phyloP scores from a whole-genome alignment of 345 rosid genomes.

The Mallotus nudiflorus region DNA sequence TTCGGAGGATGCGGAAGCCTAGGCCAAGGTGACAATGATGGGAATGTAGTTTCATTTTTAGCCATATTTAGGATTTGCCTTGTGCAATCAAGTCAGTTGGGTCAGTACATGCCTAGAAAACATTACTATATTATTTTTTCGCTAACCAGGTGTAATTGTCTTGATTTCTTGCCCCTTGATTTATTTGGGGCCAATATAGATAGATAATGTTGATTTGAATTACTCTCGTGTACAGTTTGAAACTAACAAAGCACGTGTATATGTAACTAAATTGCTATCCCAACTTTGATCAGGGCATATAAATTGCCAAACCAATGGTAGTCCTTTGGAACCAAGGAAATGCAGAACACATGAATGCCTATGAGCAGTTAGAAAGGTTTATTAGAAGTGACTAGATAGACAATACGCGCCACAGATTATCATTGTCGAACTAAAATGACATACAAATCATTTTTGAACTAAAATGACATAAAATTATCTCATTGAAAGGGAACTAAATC shows the following conservation, averaged over 20 bases:
- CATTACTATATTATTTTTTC: too few relatives aligned
- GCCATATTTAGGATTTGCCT: not conserved
- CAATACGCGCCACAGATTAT: not conserved
- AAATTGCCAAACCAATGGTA: too few relatives aligned
- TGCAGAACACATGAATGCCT: too few relatives aligned
- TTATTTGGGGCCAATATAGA: too few relatives aligned
- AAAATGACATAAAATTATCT: not conserved
- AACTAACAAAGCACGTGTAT: too few relatives aligned
- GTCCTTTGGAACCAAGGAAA: too few relatives aligned
- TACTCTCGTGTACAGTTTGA: too few relatives aligned
- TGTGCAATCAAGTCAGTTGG: not conserved
- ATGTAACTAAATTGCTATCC: too few relatives aligned
- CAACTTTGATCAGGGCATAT: too few relatives aligned
- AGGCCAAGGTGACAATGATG: conserved; percentile 1
- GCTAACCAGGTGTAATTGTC: too few relatives aligned
- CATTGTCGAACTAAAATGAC: not conserved
- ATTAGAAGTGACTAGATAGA: not conserved
- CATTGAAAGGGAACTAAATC: not conserved
- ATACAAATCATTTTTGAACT: not conserved
- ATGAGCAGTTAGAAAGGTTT: not conserved
- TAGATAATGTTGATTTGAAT: too few relatives aligned
- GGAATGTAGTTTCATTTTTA: not conserved
- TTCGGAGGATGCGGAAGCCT: conserved; percentile 11
- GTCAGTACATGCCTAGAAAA: not conserved
- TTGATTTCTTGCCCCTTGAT: too few relatives aligned